Percentiles rank a stretch among this genome's conserved stretches.
These are phyloP conservation scores for Cordyceps cateniannulata DNA, from an alignment of 2,329 filamentous ascomycete genomes.

Conservation along the genomic window DNA sequence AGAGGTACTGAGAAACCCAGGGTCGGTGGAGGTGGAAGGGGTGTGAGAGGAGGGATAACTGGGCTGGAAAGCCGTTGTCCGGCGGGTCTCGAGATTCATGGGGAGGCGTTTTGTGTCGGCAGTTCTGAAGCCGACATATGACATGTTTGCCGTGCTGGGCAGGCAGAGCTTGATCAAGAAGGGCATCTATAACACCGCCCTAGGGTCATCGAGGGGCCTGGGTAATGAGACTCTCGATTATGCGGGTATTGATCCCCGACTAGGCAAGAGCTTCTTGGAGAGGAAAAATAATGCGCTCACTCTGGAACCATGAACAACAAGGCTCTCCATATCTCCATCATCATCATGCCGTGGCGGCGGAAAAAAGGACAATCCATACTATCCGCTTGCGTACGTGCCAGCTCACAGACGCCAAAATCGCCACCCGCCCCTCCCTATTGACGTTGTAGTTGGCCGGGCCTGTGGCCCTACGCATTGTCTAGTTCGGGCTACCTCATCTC, in stretches of 20 bases:
- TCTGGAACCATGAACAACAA: not conserved
- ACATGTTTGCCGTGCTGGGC: not conserved
- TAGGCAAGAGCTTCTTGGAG: not conserved
- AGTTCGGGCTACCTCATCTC: not conserved
- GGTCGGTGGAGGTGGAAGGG: not conserved
- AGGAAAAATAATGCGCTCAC: not conserved
- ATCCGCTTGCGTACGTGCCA: too few species aligned
- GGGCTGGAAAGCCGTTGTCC: not conserved
- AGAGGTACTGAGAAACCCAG: too few species aligned
- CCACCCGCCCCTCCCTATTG: not conserved
- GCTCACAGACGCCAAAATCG: too few species aligned
- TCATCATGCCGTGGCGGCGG: not conserved
- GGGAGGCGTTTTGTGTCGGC: not conserved
- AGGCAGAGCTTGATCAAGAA: not conserved
- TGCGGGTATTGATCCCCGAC: not conserved
- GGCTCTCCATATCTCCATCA: not conserved
- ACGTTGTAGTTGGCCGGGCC: not conserved
- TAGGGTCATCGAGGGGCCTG: too few species aligned
- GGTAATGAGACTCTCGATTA: not conserved
- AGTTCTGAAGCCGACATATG: not conserved
- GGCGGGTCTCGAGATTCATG: not conserved
- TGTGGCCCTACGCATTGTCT: not conserved
- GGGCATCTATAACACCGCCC: too few species aligned
- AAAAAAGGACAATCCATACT: too few species aligned
- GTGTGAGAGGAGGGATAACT: not conserved